Base-by-base conservation (phyloP, 768 basidiomycete species). In the Suillus brevipes region DNA sequence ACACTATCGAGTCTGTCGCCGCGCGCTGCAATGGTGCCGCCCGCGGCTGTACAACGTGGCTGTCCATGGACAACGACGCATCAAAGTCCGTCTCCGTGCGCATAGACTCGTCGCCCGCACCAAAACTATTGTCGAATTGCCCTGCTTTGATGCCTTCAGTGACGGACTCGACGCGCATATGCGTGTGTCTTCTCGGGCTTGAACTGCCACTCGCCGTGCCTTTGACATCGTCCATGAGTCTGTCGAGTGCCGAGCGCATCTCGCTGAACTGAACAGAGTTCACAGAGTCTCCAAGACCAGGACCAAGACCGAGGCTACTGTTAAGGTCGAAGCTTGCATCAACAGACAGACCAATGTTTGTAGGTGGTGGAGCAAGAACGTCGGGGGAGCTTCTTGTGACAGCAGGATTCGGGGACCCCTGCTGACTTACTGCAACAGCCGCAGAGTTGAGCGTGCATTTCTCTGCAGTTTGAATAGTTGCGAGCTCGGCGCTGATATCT, bases 221-320 rank as follows among this genome's bases (percentile, higher is more conserved):
- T 64, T 76, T 73, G 23, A 89, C 88, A 63, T 89, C 87, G 66
- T 89, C 87, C 85, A 91, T 89, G 37, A 91, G 79, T 52, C 88
- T 78, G 71, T 91, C 89, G 37, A 91, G 80, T 7, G 89, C 90
- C 66, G 87, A 89, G 65, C 86, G 85, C 84, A 90, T 89, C 56
- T 90, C 89, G 67, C 85, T 83, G 34, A 88, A 86, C 68, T 87
- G 83, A 34, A 86, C 80, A 53, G 83, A 80, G 8, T 82, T 81
- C 72, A 83, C 73, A 16, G 81, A 83, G 78, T 81, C 69, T 68
- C 78, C 71, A 50, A 74, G 55, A 60, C 68, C 66, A 43, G 70
- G 62, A 38, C 75, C 65, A 36, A 71, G 62, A 23, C 72, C 61
- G 20, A 71, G 72, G n/a, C 69, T 68, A 4, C 72, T 56, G 34